Conservation (phyloP, 140 eudicot genomes). For the Bidens hawaiensis region DNA sequence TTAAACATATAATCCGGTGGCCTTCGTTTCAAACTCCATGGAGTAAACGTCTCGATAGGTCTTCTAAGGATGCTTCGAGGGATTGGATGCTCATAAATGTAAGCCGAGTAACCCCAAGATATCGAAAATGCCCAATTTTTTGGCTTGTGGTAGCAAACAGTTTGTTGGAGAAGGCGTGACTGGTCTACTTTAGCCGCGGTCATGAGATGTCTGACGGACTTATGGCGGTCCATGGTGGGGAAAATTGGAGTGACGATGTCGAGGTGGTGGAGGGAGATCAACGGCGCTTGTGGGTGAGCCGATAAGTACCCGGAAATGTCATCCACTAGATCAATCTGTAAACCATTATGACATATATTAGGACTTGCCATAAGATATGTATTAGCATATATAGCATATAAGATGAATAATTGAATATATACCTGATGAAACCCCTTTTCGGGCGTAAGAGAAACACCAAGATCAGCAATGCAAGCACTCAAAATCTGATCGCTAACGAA, state of each 20-base stretch:
- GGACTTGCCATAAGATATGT: not conserved
- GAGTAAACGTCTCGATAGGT: conserved; percentile 74
- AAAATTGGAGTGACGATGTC: conserved; percentile 61
- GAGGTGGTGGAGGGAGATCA: conserved; percentile 80
- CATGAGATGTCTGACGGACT: conserved; percentile 62
- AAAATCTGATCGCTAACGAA: conserved; percentile 40
- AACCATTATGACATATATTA: not conserved
- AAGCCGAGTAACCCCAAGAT: conserved; percentile 84
- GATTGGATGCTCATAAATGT: conserved; percentile 55
- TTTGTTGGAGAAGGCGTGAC: conserved; percentile 78
- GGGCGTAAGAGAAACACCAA: conserved; percentile 63
- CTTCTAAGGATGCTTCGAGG: conserved; percentile 60
- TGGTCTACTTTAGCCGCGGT: conserved; percentile 57
- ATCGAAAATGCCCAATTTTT: conserved; percentile 64
- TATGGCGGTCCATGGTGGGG: conserved; percentile 42
- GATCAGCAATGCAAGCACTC: conserved; percentile 56
- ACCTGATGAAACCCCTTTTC: conserved; percentile 84
- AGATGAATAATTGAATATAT: not conserved
- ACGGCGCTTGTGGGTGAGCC: conserved; percentile 70
- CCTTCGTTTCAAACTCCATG: conserved; percentile 41
- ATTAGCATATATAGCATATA: not conserved
- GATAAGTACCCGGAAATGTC: conserved; percentile 79
- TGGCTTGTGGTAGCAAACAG: conserved; percentile 53
- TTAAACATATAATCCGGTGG: conserved; percentile 73
- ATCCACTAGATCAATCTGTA: conserved; percentile 53